Conservation (phyloP, 805 yeast genomes). For the Starmerella stigmatis region DNA sequence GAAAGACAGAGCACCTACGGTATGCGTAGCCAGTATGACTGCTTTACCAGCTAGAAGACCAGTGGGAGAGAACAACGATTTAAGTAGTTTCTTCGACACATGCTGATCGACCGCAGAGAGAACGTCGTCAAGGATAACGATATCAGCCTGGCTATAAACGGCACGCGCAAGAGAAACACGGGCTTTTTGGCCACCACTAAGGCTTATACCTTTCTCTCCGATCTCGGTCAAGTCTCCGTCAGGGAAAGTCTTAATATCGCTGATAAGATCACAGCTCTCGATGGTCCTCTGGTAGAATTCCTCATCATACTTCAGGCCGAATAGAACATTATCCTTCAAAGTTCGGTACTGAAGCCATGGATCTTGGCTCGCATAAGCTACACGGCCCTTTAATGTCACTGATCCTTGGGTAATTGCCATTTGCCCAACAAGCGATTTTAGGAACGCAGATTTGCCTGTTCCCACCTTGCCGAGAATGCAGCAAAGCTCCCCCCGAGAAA, state of each 20-base stretch:
- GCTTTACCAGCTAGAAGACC: constrained; percentile 69
- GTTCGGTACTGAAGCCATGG: constrained; percentile 94
- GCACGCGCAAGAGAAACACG: constrained; percentile 86
- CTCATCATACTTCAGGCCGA: constrained; percentile 72
- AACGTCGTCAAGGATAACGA: constrained; percentile 81
- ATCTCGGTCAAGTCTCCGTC: constrained; percentile 82
- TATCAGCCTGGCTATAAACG: constrained; percentile 81
- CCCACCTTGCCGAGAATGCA: constrained; percentile 90
- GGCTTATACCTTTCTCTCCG: constrained; percentile 89
- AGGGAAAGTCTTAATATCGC: constrained; percentile 63
- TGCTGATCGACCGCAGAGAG: constrained; percentile 92
- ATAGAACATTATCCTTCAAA: constrained; percentile 62
- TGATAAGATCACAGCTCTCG: constrained; percentile 68
- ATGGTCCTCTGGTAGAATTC: constrained; percentile 48
- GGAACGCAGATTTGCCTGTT: constrained; percentile 73
- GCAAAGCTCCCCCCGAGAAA: constrained; percentile 64
- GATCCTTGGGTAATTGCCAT: constrained; percentile 59
- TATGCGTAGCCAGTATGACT: constrained; percentile 76
- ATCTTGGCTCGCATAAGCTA: constrained; percentile 77
- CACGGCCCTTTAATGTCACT: constrained; percentile 53
- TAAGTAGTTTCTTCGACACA: constrained; percentile 60
- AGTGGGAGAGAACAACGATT: constrained; percentile 64
- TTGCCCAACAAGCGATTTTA: constrained; percentile 72
- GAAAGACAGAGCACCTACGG: constrained; percentile 54
- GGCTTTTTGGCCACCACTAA: constrained; percentile 94